A percentile compares a stretch with the other conserved stretches of the same genome.
Evolutionary conservation across 495 filamentous ascomycete species (phyloP).

Genomic region (Parmelia sp.): DNA sequence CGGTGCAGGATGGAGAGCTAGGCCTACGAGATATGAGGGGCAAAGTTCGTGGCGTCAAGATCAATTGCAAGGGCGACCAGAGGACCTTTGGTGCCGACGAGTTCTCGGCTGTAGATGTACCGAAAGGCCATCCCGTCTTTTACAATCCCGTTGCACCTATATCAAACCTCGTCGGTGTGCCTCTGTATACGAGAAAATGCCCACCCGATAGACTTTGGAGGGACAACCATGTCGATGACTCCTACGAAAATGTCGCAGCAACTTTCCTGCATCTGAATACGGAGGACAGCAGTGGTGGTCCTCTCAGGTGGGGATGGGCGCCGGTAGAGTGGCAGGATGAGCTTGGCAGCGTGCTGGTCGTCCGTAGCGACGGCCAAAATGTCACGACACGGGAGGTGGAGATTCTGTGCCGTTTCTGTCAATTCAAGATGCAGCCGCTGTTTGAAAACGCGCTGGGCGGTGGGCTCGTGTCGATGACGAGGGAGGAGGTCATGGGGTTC

Average conservation of each 20-base stretch:
- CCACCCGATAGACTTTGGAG: background rate
- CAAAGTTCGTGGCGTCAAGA: slow-evolving; percentile 12
- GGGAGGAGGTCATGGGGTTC: slow-evolving; percentile 10
- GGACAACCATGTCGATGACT: background rate
- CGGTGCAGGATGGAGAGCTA: background rate
- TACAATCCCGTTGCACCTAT: background rate
- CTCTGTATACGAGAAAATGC: background rate
- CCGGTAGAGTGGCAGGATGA: slow-evolving; percentile 16
- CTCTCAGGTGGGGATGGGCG: slow-evolving; percentile 25
- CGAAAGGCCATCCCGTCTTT: slow-evolving; percentile 10
- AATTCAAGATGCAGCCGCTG: slow-evolving; percentile 15
- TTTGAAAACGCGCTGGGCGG: slow-evolving; percentile 15
- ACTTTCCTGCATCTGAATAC: slow-evolving; percentile 19
- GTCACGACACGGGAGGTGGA: slow-evolving; percentile 19
- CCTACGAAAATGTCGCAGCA: slow-evolving; percentile 16
- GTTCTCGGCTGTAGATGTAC: slow-evolving; percentile 30
- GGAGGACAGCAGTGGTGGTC: background rate
- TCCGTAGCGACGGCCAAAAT: slow-evolving; percentile 14
- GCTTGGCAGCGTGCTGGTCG: slow-evolving; percentile 22
- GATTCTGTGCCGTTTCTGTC: slow-evolving; percentile 17
- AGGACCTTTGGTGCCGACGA: slow-evolving; percentile 21
- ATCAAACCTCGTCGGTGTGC: background rate
- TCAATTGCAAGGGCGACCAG: slow-evolving; percentile 33
- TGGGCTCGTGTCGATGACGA: slow-evolving; percentile 10
- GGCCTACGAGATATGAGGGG: too few species aligned